Evolutionary conservation across 2,329 filamentous ascomycete species (phyloP).

Genomic region (Aspergillus cejpii): DNA sequence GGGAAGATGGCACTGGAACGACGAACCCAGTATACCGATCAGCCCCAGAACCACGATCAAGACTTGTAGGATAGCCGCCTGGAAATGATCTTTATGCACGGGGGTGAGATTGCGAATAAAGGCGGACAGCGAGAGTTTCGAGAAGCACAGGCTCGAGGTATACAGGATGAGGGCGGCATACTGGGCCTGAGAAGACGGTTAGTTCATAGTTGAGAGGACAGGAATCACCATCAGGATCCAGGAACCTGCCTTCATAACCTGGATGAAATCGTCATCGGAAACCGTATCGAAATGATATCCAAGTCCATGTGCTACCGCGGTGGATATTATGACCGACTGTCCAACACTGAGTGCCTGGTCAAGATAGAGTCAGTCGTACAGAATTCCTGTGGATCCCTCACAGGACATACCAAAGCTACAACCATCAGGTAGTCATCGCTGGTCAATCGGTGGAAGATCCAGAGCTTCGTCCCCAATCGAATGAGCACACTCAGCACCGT

Average conservation of each 20-base stretch:
- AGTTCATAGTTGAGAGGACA: neutral
- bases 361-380: neutral
- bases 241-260: constrained; percentile 19
- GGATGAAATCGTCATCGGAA: constrained; percentile 8
- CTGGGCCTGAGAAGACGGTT: constrained; percentile 12
- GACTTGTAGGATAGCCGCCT: constrained; percentile 10
- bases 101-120: constrained; percentile 21
- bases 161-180: constrained; percentile 19
- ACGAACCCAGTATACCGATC: constrained; percentile 13
- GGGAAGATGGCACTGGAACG: constrained; percentile 17
- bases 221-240: no score
- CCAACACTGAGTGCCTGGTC: constrained; percentile 14
- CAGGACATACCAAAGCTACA: constrained; percentile 10
- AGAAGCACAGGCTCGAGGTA: constrained; percentile 17
- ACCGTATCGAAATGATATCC: constrained; percentile 16
- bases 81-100: constrained; percentile 12
- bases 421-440: constrained; percentile 20
- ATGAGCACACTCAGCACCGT: constrained; percentile 18
- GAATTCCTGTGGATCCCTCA: no score
- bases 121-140: constrained; percentile 20
- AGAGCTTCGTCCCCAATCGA: constrained; percentile 18
- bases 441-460: constrained; percentile 17
- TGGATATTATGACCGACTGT: constrained; percentile 15
- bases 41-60: constrained; percentile 13
- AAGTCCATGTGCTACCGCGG: constrained; percentile 20